These are phyloP conservation scores for Cryptomeria japonica DNA, from an alignment of 75 land plant genomes.

Conservation along the genomic window DNA sequence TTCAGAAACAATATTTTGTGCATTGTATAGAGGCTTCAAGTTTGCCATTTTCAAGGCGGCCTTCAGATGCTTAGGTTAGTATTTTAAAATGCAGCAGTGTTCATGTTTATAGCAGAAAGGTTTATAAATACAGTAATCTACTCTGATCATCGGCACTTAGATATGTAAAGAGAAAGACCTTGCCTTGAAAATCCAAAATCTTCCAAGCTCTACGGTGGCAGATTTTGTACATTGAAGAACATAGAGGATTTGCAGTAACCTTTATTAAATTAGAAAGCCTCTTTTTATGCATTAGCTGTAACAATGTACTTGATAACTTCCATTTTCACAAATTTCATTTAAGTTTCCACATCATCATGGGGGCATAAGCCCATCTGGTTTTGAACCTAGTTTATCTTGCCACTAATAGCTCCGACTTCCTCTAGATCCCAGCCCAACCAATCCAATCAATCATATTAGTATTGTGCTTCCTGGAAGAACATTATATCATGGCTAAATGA, in stretches of 20 bases:
- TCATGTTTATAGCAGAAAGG: not conserved
- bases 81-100: constrained; percentile 10
- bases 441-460: not conserved
- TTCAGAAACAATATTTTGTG: not conserved
- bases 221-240: not conserved
- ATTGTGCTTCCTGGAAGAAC: not conserved
- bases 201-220: not conserved
- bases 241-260: not conserved
- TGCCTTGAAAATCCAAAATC: not conserved
- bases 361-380: not conserved
- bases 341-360: not conserved
- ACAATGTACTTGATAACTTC: not conserved
- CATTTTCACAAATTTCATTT: not conserved
- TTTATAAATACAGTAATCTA: not conserved
- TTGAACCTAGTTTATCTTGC: not conserved
- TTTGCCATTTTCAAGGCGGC: not conserved
- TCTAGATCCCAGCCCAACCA: not conserved
- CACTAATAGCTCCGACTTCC: not conserved
- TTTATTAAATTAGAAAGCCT: not conserved
- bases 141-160: not conserved
- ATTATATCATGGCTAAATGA: not conserved
- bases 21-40: not conserved
- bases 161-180: not conserved
- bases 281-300: not conserved
- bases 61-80: not conserved